Conservation (phyloP, 345 rosid genomes). For the Aquilaria sinensis region DNA sequence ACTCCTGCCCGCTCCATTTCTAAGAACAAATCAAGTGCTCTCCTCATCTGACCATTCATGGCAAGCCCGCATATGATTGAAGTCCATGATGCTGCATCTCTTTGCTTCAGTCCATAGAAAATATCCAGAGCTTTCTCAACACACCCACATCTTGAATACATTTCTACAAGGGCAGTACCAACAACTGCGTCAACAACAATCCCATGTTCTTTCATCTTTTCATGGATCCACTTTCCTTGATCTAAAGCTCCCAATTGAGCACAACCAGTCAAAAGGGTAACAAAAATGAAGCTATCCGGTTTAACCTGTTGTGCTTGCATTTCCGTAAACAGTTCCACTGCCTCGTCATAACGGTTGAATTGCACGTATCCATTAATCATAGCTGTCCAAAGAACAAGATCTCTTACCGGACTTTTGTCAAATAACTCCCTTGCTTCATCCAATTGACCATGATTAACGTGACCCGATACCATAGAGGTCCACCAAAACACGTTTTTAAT, state of each 20-base stretch:
- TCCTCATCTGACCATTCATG: slow-evolving; percentile 48
- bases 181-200: slow-evolving; percentile 45
- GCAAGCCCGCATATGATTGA: slow-evolving; percentile 72
- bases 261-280: slow-evolving; percentile 70
- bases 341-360: slow-evolving; percentile 52
- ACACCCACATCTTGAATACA: slow-evolving; percentile 76
- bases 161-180: slow-evolving; percentile 69
- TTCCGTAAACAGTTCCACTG: slow-evolving; percentile 42
- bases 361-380: slow-evolving; percentile 85
- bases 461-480: slow-evolving; percentile 69
- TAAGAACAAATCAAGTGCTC: slow-evolving; percentile 46
- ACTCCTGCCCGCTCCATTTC: slow-evolving; percentile 44
- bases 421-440: slow-evolving; percentile 62
- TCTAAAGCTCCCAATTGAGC: slow-evolving; percentile 71
- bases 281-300: slow-evolving; percentile 59
- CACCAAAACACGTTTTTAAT: slow-evolving; percentile 59
- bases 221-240: slow-evolving; percentile 84
- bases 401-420: slow-evolving; percentile 58
- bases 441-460: slow-evolving; percentile 40
- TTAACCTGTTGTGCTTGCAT: slow-evolving; percentile 48
- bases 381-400: slow-evolving; percentile 79
- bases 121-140: slow-evolving; percentile 51
- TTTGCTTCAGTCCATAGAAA: slow-evolving; percentile 38
- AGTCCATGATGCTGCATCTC: slow-evolving; percentile 68
- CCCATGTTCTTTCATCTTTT: slow-evolving; percentile 39